phyloP scores from a whole-genome alignment of 2,329 filamentous ascomycete species.

The Monilinia laxa region DNA sequence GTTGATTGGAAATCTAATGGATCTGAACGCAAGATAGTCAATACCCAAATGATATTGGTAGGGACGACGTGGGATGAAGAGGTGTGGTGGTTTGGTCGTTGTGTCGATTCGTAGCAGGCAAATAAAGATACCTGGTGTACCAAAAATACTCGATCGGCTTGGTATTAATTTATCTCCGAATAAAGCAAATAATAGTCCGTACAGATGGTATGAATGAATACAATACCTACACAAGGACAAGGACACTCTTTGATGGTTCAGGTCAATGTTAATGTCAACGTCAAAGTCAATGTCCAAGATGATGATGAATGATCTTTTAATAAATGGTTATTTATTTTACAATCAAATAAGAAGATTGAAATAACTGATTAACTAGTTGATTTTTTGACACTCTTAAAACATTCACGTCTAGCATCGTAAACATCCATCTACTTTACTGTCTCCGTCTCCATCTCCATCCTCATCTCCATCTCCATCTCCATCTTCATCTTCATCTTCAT shows the following conservation, averaged over 20 bases:
- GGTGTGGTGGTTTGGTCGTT: slow-evolving; percentile 6
- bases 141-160: slow-evolving; percentile 18
- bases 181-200: slow-evolving; percentile 11
- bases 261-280: not conserved
- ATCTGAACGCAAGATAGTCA: not conserved
- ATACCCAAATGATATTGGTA: not conserved
- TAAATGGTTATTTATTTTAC: too few relatives aligned
- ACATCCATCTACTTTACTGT: too few relatives aligned
- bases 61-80: not conserved
- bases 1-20: not conserved
- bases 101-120: not conserved
- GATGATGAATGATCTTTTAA: too few relatives aligned
- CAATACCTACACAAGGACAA: not conserved
- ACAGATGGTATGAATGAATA: not conserved
- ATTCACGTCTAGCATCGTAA: too few relatives aligned
- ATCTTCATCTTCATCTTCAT: too few relatives aligned
- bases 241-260: not conserved
- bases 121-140: not conserved
- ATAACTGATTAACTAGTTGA: too few relatives aligned
- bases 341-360: too few relatives aligned
- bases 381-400: too few relatives aligned
- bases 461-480: too few relatives aligned
- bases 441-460: too few relatives aligned
- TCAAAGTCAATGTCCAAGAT: too few relatives aligned
- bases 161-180: slow-evolving; percentile 19